Conservation (phyloP, 1,139 yeast species). For the Taphrina confusa region DNA sequence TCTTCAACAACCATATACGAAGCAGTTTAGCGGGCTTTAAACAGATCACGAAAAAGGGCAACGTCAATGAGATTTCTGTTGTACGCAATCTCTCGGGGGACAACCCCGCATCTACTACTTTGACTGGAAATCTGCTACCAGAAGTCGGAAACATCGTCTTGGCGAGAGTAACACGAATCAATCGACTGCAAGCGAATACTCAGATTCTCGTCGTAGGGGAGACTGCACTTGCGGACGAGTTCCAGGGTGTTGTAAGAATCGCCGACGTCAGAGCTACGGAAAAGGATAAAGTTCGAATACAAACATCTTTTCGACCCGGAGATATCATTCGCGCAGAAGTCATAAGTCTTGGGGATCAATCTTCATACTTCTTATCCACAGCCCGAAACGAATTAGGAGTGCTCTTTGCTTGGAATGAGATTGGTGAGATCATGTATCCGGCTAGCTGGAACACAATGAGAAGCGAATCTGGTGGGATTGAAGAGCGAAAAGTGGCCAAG, state of each 20-base stretch:
- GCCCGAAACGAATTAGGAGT: conserved; percentile 93
- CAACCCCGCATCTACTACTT: not conserved
- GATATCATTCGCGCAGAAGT: conserved; percentile 79
- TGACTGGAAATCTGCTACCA: conserved; percentile 55
- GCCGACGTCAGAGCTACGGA: conserved; percentile 84
- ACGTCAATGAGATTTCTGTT: conserved; percentile 22
- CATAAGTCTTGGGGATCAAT: conserved; percentile 89
- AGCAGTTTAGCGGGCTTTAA: conserved; percentile 34
- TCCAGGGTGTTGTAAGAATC: conserved; percentile 70
- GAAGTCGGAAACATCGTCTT: conserved; percentile 82
- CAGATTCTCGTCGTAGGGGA: conserved; percentile 82
- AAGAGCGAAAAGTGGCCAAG: conserved; percentile 87
- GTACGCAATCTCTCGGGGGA: conserved; percentile 1
- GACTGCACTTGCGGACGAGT: conserved; percentile 57
- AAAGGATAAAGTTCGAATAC: conserved; percentile 78
- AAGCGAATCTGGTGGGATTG: conserved; percentile 70
- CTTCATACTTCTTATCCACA: conserved; percentile 83
- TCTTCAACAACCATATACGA: conserved; percentile 35
- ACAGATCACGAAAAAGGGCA: conserved; percentile 20
- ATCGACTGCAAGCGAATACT: conserved; percentile 70
- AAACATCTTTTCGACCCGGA: conserved; percentile 83
- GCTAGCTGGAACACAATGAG: conserved; percentile 96
- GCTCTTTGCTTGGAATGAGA: conserved; percentile 70
- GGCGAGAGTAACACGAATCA: conserved; percentile 69
- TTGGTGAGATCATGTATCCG: conserved; percentile 83